Base-by-base conservation (phyloP, 2,329 filamentous ascomycete species). In the Cadophora luteo-olivacea region DNA sequence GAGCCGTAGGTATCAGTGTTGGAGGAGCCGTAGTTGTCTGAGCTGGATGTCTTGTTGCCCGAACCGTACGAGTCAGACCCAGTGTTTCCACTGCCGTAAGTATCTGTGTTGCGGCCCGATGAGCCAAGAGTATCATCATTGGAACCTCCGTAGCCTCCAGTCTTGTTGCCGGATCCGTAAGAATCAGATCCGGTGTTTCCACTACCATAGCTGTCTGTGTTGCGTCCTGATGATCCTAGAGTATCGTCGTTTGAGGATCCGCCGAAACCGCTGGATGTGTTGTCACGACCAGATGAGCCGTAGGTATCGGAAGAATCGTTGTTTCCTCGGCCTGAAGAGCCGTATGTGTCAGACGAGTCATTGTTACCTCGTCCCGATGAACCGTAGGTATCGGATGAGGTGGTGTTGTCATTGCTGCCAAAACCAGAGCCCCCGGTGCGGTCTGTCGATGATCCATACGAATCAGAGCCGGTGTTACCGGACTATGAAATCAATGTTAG, bases 11-110 rank as follows among this genome's bases (percentile, higher is more conserved):
- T 60, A 41, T 67, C 60, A 6, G 33, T 54, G 61, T 63, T 63
- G 29, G 29, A 45, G 29, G 71, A 70, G 51, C 76, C 77, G 67
- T 78, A 74, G 72, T 75, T 75, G 65, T 75, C 74, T 22, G 64
- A 69, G 52, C 61, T 54, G 19, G 62, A 54, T 3, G 54, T 52
- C 67, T 66, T 69, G 58, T 71, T 71, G 29, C 65, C 64, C 6
- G 72, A 75, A 57, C 73, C 73, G 63, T 74, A 49, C 3, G 45
- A 49, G 9, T 49, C 45, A n/a, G 45, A 49, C 1, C 45, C 45
- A 49, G 45, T 49, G n/a, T 55, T 55, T 29, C 32, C 52, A 9
- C 25, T 33, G 3, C 52, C 51, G 25, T 54, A 54, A 1, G 24
- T 14, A 16, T 54, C 51, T 25, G 29, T 66, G 52, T 66, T 68